These are phyloP conservation scores for Aurantiochytrium sp. DNA, from an alignment of 108 stramenopile genomes.

Conservation along the genomic window DNA sequence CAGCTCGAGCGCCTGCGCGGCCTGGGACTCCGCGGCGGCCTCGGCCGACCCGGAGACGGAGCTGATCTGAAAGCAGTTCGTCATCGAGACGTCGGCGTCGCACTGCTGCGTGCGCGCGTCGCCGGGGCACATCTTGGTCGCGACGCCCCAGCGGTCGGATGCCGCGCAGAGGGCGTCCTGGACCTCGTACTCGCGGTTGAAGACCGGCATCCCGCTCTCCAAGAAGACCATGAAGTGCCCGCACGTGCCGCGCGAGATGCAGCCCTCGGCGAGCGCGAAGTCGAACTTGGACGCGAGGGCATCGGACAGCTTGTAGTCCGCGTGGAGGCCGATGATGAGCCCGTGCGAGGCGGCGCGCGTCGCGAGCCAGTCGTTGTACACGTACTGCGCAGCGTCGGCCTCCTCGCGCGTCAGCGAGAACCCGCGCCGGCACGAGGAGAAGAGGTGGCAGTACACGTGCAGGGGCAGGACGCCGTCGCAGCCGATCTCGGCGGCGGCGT, in stretches of 20 bases:
- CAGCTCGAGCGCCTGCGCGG: not conserved
- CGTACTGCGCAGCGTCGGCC: not conserved
- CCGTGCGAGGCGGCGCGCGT: not conserved
- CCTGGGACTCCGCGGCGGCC: not conserved
- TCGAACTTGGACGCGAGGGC: not conserved
- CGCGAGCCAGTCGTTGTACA: slow-evolving; percentile 3
- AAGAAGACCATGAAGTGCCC: not conserved
- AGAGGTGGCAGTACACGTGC: not conserved
- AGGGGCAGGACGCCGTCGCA: not conserved
- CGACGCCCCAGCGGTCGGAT: not conserved
- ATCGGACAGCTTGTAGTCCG: not conserved
- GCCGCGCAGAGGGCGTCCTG: not conserved
- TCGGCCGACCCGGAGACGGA: not conserved
- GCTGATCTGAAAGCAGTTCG: not conserved
- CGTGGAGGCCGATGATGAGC: not conserved
- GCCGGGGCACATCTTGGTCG: not conserved
- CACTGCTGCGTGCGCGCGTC: not conserved
- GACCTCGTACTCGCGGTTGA: not conserved
- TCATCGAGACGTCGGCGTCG: not conserved
- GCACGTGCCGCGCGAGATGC: not conserved
- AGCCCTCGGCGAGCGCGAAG: not conserved
- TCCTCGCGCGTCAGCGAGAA: not conserved
- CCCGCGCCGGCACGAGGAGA: not conserved
- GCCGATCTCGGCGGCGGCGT: not conserved
- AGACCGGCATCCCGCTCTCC: not conserved